phyloP scores from a whole-genome alignment of 2,329 filamentous ascomycete genomes.

The Pestalotiopsis sp. region DNA sequence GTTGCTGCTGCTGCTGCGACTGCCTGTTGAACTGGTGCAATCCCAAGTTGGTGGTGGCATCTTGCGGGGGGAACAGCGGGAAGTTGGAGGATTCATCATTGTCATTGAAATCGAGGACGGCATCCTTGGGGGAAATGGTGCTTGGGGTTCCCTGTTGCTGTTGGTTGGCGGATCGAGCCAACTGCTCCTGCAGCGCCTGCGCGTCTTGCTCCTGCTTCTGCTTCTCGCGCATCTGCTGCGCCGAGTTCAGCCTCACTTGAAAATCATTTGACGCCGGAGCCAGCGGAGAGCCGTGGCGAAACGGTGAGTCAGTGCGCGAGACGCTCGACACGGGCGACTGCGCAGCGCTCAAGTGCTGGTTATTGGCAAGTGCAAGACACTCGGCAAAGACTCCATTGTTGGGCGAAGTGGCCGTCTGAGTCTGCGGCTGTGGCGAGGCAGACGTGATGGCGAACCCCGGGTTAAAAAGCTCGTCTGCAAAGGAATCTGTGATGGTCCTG shows the following conservation, averaged over 20 bases:
- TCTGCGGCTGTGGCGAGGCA: slow-evolving; percentile 51
- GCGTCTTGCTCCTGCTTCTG: slow-evolving; percentile 64
- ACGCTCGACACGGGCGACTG: slow-evolving; percentile 51
- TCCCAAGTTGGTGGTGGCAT: slow-evolving; percentile 44
- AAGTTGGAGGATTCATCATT: slow-evolving; percentile 70
- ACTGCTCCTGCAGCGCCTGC: slow-evolving; percentile 44
- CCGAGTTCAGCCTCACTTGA: slow-evolving; percentile 52
- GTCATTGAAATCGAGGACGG: slow-evolving; percentile 83
- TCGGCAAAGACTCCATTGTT: slow-evolving; percentile 70
- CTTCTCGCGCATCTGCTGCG: slow-evolving; percentile 63
- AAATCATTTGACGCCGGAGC: slow-evolving; percentile 52
- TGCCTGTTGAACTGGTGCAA: slow-evolving; percentile 43
- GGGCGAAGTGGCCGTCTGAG: slow-evolving; percentile 51
- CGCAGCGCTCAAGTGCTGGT: slow-evolving; percentile 66
- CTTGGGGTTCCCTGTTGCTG: slow-evolving; percentile 60
- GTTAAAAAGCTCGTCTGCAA: slow-evolving; percentile 83
- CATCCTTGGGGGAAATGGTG: slow-evolving; percentile 94
- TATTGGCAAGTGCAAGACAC: slow-evolving; percentile 78
- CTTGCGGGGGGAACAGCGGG: slow-evolving; percentile 72
- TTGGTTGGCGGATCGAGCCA: slow-evolving; percentile 38
- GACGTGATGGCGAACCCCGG: slow-evolving; percentile 65
- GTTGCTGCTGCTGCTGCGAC: slow-evolving; percentile 16
- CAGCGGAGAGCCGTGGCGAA: slow-evolving; percentile 71
- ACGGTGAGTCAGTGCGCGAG: slow-evolving; percentile 77
- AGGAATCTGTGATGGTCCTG: slow-evolving; percentile 84